Evolutionary conservation across 2,329 filamentous ascomycete species (phyloP).

Genomic region (Ramularia endophylla): DNA sequence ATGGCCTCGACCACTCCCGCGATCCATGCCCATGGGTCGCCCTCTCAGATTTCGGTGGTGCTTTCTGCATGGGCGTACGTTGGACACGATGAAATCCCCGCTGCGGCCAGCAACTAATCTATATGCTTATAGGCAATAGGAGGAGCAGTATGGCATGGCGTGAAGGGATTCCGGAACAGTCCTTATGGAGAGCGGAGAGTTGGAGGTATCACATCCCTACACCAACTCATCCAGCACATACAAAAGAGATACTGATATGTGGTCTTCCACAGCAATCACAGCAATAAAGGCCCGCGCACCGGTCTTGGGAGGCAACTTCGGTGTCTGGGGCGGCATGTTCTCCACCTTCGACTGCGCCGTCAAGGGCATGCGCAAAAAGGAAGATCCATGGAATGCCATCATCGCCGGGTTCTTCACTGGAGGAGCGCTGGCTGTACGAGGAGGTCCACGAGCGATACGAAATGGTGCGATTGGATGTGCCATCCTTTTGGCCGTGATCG

Average conservation of each 20-base stretch:
- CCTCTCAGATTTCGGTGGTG: slow-evolving; percentile 94
- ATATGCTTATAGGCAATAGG: slow-evolving; percentile 27
- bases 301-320: slow-evolving; percentile 95
- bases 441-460: slow-evolving; percentile 83
- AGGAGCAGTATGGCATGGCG: slow-evolving; percentile 83
- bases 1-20: slow-evolving; percentile 78
- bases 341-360: slow-evolving; percentile 94
- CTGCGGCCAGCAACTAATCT: background rate
- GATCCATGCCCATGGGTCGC: slow-evolving; percentile 97
- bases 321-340: slow-evolving; percentile 95
- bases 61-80: slow-evolving; percentile 90
- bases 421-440: slow-evolving; percentile 83
- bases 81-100: background rate
- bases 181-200: slow-evolving; percentile 87
- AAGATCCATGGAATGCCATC: slow-evolving; percentile 97
- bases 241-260: slow-evolving; percentile 4
- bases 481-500: slow-evolving; percentile 88
- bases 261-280: slow-evolving; percentile 57
- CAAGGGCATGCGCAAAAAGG: slow-evolving; percentile 83
- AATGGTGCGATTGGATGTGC: slow-evolving; percentile 97
- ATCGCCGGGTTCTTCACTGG: slow-evolving; percentile 96
- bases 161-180: slow-evolving; percentile 60
- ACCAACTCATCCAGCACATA: too few species aligned
- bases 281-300: slow-evolving; percentile 97
- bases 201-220: slow-evolving; percentile 50